Evolutionary conservation across 2,329 filamentous ascomycete species (phyloP), one percentile per base, ranked within the genome.

Genomic region (Westerdykella ornata): DNA sequence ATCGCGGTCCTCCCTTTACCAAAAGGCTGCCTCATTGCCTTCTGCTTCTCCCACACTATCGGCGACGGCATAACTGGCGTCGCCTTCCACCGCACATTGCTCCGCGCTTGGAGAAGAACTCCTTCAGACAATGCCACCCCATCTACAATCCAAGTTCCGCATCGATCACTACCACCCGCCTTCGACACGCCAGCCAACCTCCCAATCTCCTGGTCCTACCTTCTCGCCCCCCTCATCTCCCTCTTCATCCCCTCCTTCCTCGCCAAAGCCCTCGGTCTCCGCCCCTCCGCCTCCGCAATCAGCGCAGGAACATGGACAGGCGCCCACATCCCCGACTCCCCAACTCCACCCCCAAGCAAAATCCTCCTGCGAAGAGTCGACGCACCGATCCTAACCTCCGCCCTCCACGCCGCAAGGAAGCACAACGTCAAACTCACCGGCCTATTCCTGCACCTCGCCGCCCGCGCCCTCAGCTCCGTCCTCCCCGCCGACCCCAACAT

Each of bases 21-120:
- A 18, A 14, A 32, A 4, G 15, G 26, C 2, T 45, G 19, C 46
- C 64, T 68, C 32, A 54, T 72, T 5, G 56, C 62, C 0, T 73
- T 72, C 39, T 53, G 60, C 1, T 72, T 57, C 49, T 73, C 69
- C 0, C 72, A 75, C 51, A 53, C 59, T 2, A 54, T 70, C 3
- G 68, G 66, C 6, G 72, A 75, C 45, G 72, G 71, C 0, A 62
- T 60, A 29, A 66, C 65, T 0, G 70, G 69, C 5, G 38, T 63
- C 0, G 51, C 64, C 4, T 73, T 75, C 42, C 71, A 74, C 41
- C 55, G 51, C 3, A 60, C 66, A 0, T 67, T 74, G 35, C 50
- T 71, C 9, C 16, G 57, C 4, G 59, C 52, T 2, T 38, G 53
- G 12, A 31, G 56, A n/a, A 31, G 56, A n/a, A 26, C 38, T 6